A percentile compares a stretch with the other conserved stretches of the same genome.
Evolutionary conservation across 345 rosid genomes (phyloP).

Genomic region (Durio zibethinus): DNA sequence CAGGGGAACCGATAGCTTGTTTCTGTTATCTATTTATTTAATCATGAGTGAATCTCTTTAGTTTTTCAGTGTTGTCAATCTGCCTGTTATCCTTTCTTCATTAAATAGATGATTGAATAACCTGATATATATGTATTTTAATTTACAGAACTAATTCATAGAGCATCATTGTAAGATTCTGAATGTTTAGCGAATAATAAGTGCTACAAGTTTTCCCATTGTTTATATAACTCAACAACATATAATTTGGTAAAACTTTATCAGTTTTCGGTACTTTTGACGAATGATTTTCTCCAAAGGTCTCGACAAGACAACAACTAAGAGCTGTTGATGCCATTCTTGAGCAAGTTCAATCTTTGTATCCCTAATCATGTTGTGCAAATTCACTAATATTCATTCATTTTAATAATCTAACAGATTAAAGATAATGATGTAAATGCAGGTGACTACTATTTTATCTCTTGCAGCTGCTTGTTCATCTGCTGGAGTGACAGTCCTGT

Average conservation of each 20-base stretch:
- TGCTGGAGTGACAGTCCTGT: conserved; percentile 75
- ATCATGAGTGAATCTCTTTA: too few relatives aligned
- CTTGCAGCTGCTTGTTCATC: conserved; percentile 93
- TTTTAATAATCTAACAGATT: background rate
- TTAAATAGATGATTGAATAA: too few relatives aligned
- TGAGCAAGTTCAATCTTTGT: too few relatives aligned
- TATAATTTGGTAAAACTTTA: too few relatives aligned
- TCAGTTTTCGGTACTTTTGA: background rate
- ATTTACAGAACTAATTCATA: too few relatives aligned
- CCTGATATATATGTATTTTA: too few relatives aligned
- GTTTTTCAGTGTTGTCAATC: too few relatives aligned
- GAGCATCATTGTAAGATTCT: background rate
- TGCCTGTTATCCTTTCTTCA: too few relatives aligned
- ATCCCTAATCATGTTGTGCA: background rate
- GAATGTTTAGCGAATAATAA: background rate
- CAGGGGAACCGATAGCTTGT: too few relatives aligned
- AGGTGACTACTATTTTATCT: conserved; percentile 82
- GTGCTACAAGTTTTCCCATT: too few relatives aligned
- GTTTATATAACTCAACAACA: too few relatives aligned
- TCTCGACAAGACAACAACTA: background rate
- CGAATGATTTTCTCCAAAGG: background rate
- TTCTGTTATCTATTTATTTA: background rate
- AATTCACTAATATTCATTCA: background rate
- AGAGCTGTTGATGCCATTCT: too few relatives aligned
- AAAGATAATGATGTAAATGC: conserved; percentile 9